These are phyloP conservation scores for Penicillium sp. DNA, from an alignment of 2,329 filamentous ascomycete genomes.

Conservation along the genomic window DNA sequence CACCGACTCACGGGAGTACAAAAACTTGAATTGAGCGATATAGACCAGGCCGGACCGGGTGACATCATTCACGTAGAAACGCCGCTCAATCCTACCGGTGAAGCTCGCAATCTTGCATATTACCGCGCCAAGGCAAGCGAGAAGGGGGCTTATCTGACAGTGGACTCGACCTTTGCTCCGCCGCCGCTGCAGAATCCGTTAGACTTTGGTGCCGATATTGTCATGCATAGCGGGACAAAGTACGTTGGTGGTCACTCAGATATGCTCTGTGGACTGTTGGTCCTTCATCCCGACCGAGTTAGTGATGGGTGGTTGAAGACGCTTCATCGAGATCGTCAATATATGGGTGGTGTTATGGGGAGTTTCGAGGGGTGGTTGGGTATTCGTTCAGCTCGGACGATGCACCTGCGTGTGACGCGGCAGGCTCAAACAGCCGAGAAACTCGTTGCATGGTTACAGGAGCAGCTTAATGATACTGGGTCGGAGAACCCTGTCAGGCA, in stretches of 20 bases:
- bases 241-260: conserved; percentile 94
- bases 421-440: conserved; percentile 71
- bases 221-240: conserved; percentile 92
- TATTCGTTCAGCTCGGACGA: conserved; percentile 77
- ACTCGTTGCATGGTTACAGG: conserved; percentile 73
- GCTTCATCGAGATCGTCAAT: conserved; percentile 69
- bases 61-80: conserved; percentile 91
- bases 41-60: conserved; percentile 62
- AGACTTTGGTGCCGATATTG: conserved; percentile 73
- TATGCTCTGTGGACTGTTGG: conserved; percentile 82
- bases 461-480: conserved; percentile 45
- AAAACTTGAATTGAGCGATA: conserved; percentile 70
- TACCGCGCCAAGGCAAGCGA: conserved; percentile 69
- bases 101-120: conserved; percentile 69
- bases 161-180: conserved; percentile 89
- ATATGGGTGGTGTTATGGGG: conserved; percentile 80
- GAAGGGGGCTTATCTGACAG: conserved; percentile 72
- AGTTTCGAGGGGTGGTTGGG: conserved; percentile 89
- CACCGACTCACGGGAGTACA: conserved; percentile 73
- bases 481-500: conserved; percentile 47
- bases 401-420: conserved; percentile 76
- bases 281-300: conserved; percentile 50
- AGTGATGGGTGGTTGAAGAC: conserved; percentile 59
- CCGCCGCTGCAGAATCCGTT: conserved; percentile 87
- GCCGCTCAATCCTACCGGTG: conserved; percentile 84